A percentile compares a stretch with the other conserved stretches of the same genome.
Conservation (phyloP, 1,139 yeast species). For the Diutina mesorugosa region DNA sequence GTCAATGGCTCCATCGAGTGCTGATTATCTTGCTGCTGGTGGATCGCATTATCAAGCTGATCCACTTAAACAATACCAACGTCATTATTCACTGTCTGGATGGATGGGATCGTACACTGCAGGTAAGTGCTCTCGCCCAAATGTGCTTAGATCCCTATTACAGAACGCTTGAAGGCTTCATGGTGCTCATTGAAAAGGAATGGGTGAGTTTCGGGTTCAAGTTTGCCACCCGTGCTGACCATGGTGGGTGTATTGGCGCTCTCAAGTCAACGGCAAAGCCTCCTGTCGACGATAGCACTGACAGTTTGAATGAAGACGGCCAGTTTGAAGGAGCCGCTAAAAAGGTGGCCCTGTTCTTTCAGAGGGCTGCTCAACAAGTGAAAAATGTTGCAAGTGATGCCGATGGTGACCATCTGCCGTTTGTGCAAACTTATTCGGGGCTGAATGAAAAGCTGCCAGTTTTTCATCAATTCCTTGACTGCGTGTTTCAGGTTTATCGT, state of each 20-base stretch:
- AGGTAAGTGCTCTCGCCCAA: slow-evolving; percentile 73
- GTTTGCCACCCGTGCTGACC: slow-evolving; percentile 75
- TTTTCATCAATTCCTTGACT: slow-evolving; percentile 87
- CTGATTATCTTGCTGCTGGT: slow-evolving; percentile 63
- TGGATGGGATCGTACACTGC: slow-evolving; percentile 98
- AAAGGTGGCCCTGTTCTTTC: slow-evolving; percentile 19
- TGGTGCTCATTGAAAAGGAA: slow-evolving; percentile 78
- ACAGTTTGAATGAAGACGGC: background rate
- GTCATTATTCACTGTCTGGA: slow-evolving; percentile 88
- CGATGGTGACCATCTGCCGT: background rate
- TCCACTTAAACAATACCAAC: slow-evolving; percentile 73
- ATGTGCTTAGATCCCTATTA: slow-evolving; percentile 83
- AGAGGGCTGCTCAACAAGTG: slow-evolving; percentile 29
- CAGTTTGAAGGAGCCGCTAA: slow-evolving; percentile 4
- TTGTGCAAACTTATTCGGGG: slow-evolving; percentile 16
- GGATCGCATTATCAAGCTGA: slow-evolving; percentile 64
- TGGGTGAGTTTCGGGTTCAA: slow-evolving; percentile 94
- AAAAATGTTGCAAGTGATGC: slow-evolving; percentile 21
- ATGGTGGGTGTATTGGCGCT: slow-evolving; percentile 40
- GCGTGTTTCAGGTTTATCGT: slow-evolving; percentile 64
- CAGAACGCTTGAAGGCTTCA: slow-evolving; percentile 80
- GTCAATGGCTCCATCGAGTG: slow-evolving; percentile 73
- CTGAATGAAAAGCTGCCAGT: slow-evolving; percentile 62
- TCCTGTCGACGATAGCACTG: background rate
- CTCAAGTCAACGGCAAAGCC: background rate